Base-by-base conservation (phyloP, 2,329 filamentous ascomycete genomes). In the Cordyceps fumosorosea region DNA sequence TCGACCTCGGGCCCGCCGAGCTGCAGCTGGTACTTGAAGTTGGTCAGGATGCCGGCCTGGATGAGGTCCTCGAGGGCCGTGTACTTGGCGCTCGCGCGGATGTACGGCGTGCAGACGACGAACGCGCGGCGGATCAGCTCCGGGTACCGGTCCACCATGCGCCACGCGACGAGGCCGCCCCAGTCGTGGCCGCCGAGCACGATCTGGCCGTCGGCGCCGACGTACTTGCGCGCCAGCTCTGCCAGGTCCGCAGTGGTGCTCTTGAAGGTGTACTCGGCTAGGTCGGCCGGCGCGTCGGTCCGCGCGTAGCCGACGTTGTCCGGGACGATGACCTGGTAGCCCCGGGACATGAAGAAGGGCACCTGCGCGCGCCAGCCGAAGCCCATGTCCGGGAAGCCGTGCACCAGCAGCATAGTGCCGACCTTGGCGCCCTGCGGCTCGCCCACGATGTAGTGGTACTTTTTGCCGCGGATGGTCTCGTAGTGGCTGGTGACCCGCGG, bases 141-240 rank as follows among this genome's bases (percentile, higher is more conserved):
- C 0, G 90, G 91, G 69, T 92, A 80, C 82, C 86, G 91, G 65
- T 89, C 82, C 16, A 88, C 86, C 62, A 89, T 77, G 60, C 91
- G 85, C 81, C 90, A 96, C 60, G 89, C 87, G 32, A 93, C 79
- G 3, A 82, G 80, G 68, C 90, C 92, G 73, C 93, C 93, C 90
- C 93, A 97, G 76, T 98, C 93, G 76, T 97, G 93, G 8, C 92
- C 93, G 55, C 92, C 91, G 16, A 97, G 82, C 62, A 97, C 87
- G 69, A 96, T 88, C 62, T 76, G 76, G 10, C 71, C 71, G 73
- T 78, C 50, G 71, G 77, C 59, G 59, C 78, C 75, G 32, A 77
- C 75, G 60, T 79, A 76, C 65, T 87, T 81, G 63, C 77, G 77
- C 7, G 89, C 85, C 26, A 98, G 81, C 64, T 85, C 86, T 24